A percentile compares a stretch with the other conserved stretches of the same genome.
These are phyloP conservation scores for Amaranthus hypochondriacus DNA, from an alignment of 148 eudicot species.

Conservation along the genomic window DNA sequence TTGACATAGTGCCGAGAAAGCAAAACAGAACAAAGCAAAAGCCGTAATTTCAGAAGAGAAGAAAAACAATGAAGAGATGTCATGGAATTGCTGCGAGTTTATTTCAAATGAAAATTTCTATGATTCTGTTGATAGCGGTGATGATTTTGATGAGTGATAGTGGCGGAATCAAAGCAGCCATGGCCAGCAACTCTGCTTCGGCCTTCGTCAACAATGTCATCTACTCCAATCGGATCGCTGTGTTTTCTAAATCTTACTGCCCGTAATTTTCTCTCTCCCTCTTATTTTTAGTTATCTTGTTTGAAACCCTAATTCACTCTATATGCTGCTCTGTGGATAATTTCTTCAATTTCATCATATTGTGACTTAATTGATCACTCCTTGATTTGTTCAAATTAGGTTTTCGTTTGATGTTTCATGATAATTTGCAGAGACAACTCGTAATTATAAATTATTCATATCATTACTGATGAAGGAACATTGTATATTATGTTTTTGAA, in stretches of 20 bases:
- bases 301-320: not conserved
- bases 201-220: slow-evolving; percentile 82
- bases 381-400: not conserved
- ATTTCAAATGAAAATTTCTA: not conserved
- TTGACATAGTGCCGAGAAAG: not conserved
- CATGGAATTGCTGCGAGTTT: not conserved
- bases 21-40: not conserved
- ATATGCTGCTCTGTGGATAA: not conserved
- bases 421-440: not conserved
- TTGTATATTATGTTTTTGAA: too few relatives aligned
- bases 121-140: slow-evolving; percentile 19
- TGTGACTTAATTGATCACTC: not conserved
- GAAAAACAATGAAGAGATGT: not conserved
- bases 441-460: too few relatives aligned
- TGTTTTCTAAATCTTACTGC: slow-evolving; percentile 98
- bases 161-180: slow-evolving; percentile 25
- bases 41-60: not conserved
- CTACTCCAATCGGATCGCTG: slow-evolving; percentile 79
- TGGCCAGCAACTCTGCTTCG: slow-evolving; percentile 65
- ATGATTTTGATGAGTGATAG: slow-evolving; percentile 13
- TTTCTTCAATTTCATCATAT: not conserved
- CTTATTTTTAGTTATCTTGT: not conserved
- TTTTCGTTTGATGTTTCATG: not conserved
- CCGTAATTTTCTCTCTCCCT: slow-evolving; percentile 43
- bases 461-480: too few relatives aligned